These are phyloP conservation scores for Acanthamoeba pearcei DNA, from an alignment of 208 protist genomes.

Conservation along the genomic window DNA sequence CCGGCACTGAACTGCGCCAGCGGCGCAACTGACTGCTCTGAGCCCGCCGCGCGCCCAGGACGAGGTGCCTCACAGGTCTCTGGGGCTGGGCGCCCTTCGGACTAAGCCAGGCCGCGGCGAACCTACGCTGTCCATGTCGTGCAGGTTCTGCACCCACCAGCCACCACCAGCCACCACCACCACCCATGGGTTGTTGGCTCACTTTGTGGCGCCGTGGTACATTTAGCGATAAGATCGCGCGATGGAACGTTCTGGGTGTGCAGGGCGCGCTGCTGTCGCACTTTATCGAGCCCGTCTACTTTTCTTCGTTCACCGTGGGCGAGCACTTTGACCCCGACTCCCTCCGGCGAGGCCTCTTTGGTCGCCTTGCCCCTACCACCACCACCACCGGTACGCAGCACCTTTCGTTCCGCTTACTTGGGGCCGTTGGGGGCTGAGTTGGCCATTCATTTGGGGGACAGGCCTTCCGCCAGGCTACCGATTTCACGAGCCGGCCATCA, in stretches of 20 bases:
- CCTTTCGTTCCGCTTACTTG: background rate
- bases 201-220: background rate
- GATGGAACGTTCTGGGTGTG: slow-evolving; percentile 79
- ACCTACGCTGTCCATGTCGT: slow-evolving; percentile 80
- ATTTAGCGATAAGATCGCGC: slow-evolving; percentile 82
- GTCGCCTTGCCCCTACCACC: background rate
- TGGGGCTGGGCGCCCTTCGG: slow-evolving; percentile 46
- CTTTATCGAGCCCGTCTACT: slow-evolving; percentile 75
- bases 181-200: too few relatives aligned
- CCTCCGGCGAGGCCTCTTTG: slow-evolving; percentile 62
- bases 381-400: background rate
- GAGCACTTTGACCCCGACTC: slow-evolving; percentile 70
- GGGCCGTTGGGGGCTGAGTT: background rate
- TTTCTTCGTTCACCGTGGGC: slow-evolving; percentile 71
- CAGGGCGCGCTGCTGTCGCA: slow-evolving; percentile 80
- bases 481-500: background rate
- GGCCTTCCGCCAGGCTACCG: background rate
- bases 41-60: background rate
- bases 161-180: background rate
- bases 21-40: background rate
- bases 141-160: slow-evolving; percentile 5
- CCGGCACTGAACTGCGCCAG: background rate
- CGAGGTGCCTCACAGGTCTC: background rate
- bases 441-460: too few relatives aligned
- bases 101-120: slow-evolving; percentile 82